These are phyloP conservation scores for Colletotrichum sublineola DNA, from an alignment of 2,329 filamentous ascomycete species.

Conservation along the genomic window DNA sequence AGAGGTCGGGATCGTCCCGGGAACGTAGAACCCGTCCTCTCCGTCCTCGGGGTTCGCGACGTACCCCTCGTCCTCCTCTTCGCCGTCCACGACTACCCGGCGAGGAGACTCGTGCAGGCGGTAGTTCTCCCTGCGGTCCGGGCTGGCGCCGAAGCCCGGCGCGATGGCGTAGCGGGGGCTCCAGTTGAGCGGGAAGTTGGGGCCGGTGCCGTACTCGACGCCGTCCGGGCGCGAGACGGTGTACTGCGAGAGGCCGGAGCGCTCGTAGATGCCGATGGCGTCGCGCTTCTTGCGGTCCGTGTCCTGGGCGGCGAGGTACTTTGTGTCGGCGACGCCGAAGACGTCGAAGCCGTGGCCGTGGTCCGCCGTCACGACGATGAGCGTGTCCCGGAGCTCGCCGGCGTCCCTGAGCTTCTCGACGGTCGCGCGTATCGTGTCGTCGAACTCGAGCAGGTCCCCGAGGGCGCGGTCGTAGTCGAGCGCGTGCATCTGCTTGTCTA, in stretches of 20 bases:
- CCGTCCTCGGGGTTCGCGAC: constrained; percentile 78
- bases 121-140: constrained; percentile 85
- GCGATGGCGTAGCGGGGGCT: constrained; percentile 88
- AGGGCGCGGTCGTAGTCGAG: constrained; percentile 89
- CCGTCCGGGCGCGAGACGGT: constrained; percentile 66
- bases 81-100: constrained; percentile 62
- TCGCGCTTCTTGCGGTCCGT: constrained; percentile 79
- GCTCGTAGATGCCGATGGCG: constrained; percentile 79
- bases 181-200: constrained; percentile 86
- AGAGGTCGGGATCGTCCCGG: constrained; percentile 77
- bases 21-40: constrained; percentile 76
- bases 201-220: constrained; percentile 78
- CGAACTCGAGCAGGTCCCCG: constrained; percentile 85
- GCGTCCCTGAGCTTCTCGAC: constrained; percentile 76
- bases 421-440: constrained; percentile 84
- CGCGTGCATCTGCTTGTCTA: constrained; percentile 91
- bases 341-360: constrained; percentile 93
- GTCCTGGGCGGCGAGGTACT: constrained; percentile 76
- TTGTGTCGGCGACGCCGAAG: constrained; percentile 83
- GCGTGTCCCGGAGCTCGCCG: constrained; percentile 78
- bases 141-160: constrained; percentile 77
- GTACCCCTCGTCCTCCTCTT: constrained; percentile 68
- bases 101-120: constrained; percentile 76
- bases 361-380: constrained; percentile 86
- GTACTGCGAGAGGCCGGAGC: constrained; percentile 83